Base-by-base conservation (phyloP, 2,329 filamentous ascomycete species). In the Teratosphaeria nubilosa region DNA sequence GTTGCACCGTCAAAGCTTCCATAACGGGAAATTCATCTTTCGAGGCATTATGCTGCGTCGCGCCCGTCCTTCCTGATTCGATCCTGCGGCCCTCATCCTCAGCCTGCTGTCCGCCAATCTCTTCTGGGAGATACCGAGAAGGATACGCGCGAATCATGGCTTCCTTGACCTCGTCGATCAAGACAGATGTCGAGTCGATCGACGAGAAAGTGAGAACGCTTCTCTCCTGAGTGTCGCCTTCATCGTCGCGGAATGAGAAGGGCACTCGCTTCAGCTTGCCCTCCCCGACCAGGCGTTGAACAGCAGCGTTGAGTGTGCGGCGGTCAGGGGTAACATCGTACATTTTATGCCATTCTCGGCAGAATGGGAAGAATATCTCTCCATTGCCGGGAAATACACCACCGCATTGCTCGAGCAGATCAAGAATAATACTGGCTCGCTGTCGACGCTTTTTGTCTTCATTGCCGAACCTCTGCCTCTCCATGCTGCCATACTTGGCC, bases 291-390 rank as follows among this genome's bases (percentile, higher is more conserved):
- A 85, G 69, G 22, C 74, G 68, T 59, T 79, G 80, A 54, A 84
- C 69, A 2, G 78, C 72, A 14, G 72, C 73, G 30, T 74, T 77
- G 31, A 85, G 68, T 1, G 82, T 84, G 41, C 77, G 74, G 37
- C 76, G 72, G 61, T 84, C 80, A 0, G 82, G 81, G 68, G 59
- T 74, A 68, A 62, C 67, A 58, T 75, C 76, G 59, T 74, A 66
- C 9, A 70, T 64, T 60, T 74, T 76, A 55, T 76, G 71, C 82
- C 82, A 86, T 16, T 76, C 70, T 2, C 77, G 76, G 14, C 75
- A 71, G 62, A 83, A 84, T 9, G 82, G 78, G 61, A 77, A 75
- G 68, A 75, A 77, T n/a, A 85, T 74, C 62, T 83, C 81, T 51
- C 73, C 73, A 25, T 80, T 77, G 41, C 79, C 75, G 2, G 82